A percentile compares a stretch with the other conserved stretches of the same genome.
Conservation (phyloP, 768 basidiomycete genomes). For the Tulasnella sp. region DNA sequence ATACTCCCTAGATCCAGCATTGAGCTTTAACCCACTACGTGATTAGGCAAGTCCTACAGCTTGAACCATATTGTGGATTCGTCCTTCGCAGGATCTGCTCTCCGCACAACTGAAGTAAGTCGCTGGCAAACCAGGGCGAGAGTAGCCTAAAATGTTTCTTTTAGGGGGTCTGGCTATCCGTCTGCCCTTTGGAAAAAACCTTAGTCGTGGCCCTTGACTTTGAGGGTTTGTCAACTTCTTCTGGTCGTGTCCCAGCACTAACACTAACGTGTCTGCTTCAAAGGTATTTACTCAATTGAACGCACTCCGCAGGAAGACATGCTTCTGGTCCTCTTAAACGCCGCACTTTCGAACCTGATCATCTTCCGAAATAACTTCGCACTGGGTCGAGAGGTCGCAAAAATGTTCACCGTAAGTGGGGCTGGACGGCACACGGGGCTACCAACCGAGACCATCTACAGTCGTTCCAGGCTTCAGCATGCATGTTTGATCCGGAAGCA, state of each 20-base stretch:
- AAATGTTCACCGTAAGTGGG: constrained; percentile 40
- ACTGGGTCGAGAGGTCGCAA: constrained; percentile 46
- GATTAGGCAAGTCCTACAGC: constrained; percentile 49
- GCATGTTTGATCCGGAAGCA: constrained; percentile 45
- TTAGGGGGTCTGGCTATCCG: constrained; percentile 59
- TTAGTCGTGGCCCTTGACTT: constrained; percentile 54
- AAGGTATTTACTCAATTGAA: constrained; percentile 53
- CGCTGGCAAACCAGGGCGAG: no score
- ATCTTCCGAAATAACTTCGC: constrained; percentile 59
- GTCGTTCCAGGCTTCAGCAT: constrained; percentile 20
- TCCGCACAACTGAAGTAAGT: constrained; percentile 13
- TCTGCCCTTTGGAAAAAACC: constrained; percentile 45
- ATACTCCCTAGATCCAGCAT: neutral
- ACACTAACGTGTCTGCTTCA: neutral
- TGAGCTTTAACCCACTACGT: constrained; percentile 20
- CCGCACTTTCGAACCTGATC: constrained; percentile 53
- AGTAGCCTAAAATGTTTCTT: no score
- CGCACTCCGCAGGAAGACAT: constrained; percentile 54
- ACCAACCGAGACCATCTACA: neutral
- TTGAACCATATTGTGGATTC: constrained; percentile 54
- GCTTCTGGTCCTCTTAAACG: constrained; percentile 52
- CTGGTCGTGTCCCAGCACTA: neutral
- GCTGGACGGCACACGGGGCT: constrained; percentile 21
- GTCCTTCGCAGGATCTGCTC: constrained; percentile 46
- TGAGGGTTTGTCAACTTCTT: constrained; percentile 37